Percentiles rank a stretch among this genome's conserved stretches.
Conservation (phyloP, 345 rosid species). For the Eucalyptus curtisii region DNA sequence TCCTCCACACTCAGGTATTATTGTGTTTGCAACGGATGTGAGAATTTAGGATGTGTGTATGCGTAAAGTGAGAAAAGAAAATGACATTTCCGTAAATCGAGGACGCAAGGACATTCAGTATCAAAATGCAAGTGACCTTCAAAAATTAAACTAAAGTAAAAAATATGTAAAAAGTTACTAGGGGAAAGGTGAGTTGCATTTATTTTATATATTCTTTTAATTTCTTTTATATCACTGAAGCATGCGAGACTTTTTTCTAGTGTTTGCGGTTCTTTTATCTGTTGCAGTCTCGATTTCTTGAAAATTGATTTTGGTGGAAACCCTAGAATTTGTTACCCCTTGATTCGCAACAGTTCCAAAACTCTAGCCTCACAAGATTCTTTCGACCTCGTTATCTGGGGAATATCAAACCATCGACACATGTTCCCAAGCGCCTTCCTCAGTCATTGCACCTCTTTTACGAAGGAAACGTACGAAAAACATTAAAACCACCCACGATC, state of each 20-base stretch:
- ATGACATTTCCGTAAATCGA: not conserved
- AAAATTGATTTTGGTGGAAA: not conserved
- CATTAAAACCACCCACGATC: not conserved
- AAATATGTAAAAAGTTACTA: not conserved
- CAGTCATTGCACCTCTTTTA: not conserved
- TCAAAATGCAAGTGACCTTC: not conserved
- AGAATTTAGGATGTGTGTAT: not conserved
- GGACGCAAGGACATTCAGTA: not conserved
- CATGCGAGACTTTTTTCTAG: too few species aligned
- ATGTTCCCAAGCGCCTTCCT: not conserved
- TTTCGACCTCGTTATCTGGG: not conserved
- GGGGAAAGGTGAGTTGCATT: not conserved
- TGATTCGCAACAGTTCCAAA: not conserved
- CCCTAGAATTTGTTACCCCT: not conserved
- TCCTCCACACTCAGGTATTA: too few species aligned
- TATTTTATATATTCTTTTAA: not conserved
- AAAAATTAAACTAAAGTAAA: not conserved
- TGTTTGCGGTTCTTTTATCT: not conserved
- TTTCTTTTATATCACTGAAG: not conserved
- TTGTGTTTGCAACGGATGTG: accelerated
- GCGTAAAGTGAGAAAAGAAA: not conserved
- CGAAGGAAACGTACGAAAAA: not conserved
- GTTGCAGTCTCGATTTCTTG: not conserved
- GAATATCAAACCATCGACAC: not conserved
- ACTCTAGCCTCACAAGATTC: not conserved